These are phyloP conservation scores for Gracilaria gracilis DNA, from an alignment of 23 red algal species.

Conservation along the genomic window DNA sequence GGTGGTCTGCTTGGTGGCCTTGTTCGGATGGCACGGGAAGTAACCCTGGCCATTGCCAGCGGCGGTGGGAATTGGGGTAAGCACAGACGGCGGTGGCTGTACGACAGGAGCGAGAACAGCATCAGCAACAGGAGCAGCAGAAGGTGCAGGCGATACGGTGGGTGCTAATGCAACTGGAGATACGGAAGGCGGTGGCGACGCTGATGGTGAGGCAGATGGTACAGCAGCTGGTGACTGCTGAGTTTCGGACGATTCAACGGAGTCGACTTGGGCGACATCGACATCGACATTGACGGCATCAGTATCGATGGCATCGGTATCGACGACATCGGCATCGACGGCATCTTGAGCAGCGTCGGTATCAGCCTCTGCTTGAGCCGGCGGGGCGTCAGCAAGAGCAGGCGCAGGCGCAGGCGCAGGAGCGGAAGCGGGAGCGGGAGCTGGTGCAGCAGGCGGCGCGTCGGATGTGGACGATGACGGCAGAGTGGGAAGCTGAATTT, in stretches of 20 bases:
- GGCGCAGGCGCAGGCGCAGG: background rate
- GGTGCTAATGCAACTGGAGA: background rate
- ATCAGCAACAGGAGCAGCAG: background rate
- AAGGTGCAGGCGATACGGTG: background rate
- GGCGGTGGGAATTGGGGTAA: slow-evolving; percentile 16
- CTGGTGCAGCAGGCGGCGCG: background rate
- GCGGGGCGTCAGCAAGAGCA: background rate
- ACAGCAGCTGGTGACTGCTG: background rate
- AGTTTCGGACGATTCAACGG: no score
- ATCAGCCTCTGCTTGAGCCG: background rate
- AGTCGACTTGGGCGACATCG: no score
- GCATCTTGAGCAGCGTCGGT: background rate
- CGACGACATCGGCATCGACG: background rate
- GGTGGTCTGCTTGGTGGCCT: slow-evolving; percentile 26
- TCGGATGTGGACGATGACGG: background rate
- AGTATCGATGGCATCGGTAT: background rate
- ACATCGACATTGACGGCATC: no score
- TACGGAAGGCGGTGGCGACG: background rate
- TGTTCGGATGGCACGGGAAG: slow-evolving; percentile 67
- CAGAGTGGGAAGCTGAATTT: background rate
- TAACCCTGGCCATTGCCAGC: slow-evolving; percentile 25
- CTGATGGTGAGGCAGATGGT: background rate
- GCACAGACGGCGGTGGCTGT: background rate
- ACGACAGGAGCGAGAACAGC: background rate
- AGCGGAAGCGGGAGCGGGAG: slow-evolving; percentile 11